phyloP scores from a whole-genome alignment of 805 yeast species.

The Soucietia sequanensis region DNA sequence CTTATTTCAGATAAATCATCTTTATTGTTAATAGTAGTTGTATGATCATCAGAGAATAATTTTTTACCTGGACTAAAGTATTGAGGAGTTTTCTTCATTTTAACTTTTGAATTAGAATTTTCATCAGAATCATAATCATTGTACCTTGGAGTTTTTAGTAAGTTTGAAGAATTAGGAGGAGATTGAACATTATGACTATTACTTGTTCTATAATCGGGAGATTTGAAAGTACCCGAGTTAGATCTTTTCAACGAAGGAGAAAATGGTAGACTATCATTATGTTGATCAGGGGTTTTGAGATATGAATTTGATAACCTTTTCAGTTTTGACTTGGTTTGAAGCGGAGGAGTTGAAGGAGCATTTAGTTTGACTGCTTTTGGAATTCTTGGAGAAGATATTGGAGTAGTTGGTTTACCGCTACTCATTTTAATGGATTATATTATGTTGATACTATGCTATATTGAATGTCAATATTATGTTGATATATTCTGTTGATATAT shows the following conservation, averaged over 20 bases:
- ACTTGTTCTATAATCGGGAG: conserved; percentile 31
- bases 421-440: too few relatives aligned
- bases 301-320: conserved; percentile 27
- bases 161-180: conserved; percentile 23
- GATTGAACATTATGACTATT: conserved; percentile 22
- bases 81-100: conserved; percentile 39
- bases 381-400: conserved; percentile 33
- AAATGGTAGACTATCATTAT: conserved; percentile 27
- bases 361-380: conserved; percentile 17
- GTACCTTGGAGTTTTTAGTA: conserved; percentile 34
- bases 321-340: conserved; percentile 11
- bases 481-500: too few relatives aligned
- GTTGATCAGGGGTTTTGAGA: conserved; percentile 38
- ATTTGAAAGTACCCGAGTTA: conserved; percentile 25
- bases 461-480: too few relatives aligned
- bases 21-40: conserved; percentile 14
- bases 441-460: too few relatives aligned
- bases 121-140: conserved; percentile 31
- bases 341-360: conserved; percentile 31
- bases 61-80: conserved; percentile 39
- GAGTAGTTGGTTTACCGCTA: conserved; percentile 35
- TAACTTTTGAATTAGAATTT: conserved; percentile 16
- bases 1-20: conserved; percentile 41
- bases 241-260: conserved; percentile 40
- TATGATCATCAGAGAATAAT: conserved; percentile 30